Evolutionary conservation across 2,329 filamentous ascomycete species (phyloP).

Genomic region (Delphinella strobiligena): DNA sequence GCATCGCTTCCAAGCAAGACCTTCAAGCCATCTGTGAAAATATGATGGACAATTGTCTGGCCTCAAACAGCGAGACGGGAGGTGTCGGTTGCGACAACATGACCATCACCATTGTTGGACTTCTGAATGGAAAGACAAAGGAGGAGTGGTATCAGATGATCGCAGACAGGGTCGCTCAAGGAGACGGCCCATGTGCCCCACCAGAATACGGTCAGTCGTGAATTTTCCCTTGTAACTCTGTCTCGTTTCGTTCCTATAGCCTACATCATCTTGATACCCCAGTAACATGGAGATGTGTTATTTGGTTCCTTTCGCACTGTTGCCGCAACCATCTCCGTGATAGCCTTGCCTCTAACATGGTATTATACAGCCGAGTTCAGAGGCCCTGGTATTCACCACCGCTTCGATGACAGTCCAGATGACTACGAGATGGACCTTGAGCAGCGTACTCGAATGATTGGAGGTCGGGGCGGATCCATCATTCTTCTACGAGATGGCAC

Average conservation of each 20-base stretch:
- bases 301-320: neutral
- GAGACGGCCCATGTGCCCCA: conserved; percentile 94
- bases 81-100: conserved; percentile 99
- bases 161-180: conserved; percentile 83
- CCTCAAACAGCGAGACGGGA: conserved; percentile 94
- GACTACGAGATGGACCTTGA: conserved; percentile 65
- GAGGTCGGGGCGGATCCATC: conserved; percentile 66
- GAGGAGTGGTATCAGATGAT: conserved; percentile 98
- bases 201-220: conserved; percentile 93
- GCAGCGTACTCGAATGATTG: conserved; percentile 53
- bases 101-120: conserved; percentile 88
- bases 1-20: conserved; percentile 92
- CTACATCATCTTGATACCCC: neutral
- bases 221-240: conserved; percentile 14
- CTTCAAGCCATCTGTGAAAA: conserved; percentile 95
- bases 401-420: conserved; percentile 37
- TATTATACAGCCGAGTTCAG: conserved; percentile 35
- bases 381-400: conserved; percentile 37
- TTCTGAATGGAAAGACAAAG: conserved; percentile 84
- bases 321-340: neutral
- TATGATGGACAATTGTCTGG: conserved; percentile 99
- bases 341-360: conserved; percentile 6
- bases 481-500: conserved; percentile 94
- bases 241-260: neutral
- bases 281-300: neutral